Evolutionary conservation across 78 protist genomes (phyloP), one percentile per base, ranked within the genome.

Genomic region (Chrysochromulina parva): DNA sequence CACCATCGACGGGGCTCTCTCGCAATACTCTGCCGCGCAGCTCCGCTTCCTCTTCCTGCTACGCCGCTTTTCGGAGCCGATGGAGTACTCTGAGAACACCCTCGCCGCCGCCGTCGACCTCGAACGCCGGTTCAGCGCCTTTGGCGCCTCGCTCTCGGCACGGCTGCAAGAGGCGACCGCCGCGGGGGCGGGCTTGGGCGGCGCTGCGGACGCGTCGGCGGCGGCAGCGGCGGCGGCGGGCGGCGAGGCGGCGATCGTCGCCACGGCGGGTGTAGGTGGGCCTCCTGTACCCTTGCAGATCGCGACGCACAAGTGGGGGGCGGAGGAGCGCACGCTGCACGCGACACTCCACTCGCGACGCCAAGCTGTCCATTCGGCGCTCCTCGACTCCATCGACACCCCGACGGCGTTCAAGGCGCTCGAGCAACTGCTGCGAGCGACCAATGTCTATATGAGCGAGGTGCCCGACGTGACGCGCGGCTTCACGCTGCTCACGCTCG

Each of bases 11-110:
- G 94, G 91, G 54, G n/a, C 88, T 10, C 74, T 67, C 74, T 9
- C 28, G 28, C 16, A 69, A 50, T 13, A 22, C 50, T 14, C 78
- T 4, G 60, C 99, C 6, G 92, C 97, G 5, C 98, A 96, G 92
- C 74, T 98, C 50, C 96, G 99, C 53, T 20, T 97, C 92, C 67
- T 99, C 85, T 97, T 97, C 92, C 94, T 98, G 48, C 78, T 91
- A 55, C 97, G 95, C 88, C 58, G 57, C 17, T 88, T 4, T 50
- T 0, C 2, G 73, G 55, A 53, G 50, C 84, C 76, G 71, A 38
- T 90, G 71, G 87, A 76, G 52, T 98, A 94, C 91, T 84, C 95
- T n/a, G 71, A 80, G 22, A 90, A 96, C 53, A 71, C 97, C 19
- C 84, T 98, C 95, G 76, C 78, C 57, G 84, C 74, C 24, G 98